Conservation (phyloP, 169 alveolate genomes). For the Plasmodium yoelii region DNA sequence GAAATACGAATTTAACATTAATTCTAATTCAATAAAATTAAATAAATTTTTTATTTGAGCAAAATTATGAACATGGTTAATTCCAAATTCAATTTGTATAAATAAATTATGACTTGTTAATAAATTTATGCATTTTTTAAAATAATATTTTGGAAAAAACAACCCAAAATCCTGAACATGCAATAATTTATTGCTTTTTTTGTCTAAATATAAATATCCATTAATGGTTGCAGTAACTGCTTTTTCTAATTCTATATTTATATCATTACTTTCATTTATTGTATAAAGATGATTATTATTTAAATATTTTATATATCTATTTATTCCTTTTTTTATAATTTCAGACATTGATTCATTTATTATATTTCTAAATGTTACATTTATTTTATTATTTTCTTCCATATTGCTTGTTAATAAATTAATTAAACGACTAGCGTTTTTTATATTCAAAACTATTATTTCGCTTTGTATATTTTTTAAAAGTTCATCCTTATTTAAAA, state of each 20-base stretch:
- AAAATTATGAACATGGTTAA: background rate
- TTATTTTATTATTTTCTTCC: background rate
- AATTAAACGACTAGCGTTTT: slow-evolving; percentile 17
- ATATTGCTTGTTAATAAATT: slow-evolving; percentile 15
- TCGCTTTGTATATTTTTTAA: slow-evolving; percentile 42
- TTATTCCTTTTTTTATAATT: slow-evolving; percentile 27
- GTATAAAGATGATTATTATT: slow-evolving; percentile 4
- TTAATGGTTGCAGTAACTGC: slow-evolving; percentile 26
- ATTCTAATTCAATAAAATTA: slow-evolving; percentile 34
- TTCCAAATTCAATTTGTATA: slow-evolving; percentile 48
- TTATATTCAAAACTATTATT: slow-evolving; percentile 32
- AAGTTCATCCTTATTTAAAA: slow-evolving; percentile 14
- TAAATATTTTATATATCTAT: slow-evolving; percentile 17
- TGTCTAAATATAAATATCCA: slow-evolving; percentile 43
- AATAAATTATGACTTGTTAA: slow-evolving; percentile 32
- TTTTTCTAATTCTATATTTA: background rate
- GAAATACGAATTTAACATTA: slow-evolving; percentile 15
- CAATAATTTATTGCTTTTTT: background rate
- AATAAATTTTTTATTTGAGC: slow-evolving; percentile 13
- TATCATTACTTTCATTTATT: background rate
- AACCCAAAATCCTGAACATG: slow-evolving; percentile 52
- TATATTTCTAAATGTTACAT: slow-evolving; percentile 9
- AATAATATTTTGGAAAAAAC: slow-evolving; percentile 31
- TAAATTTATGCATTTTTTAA: slow-evolving; percentile 23
- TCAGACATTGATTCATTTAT: slow-evolving; percentile 20